Evolutionary conservation across 306 rosid genomes (phyloP).

Genomic region (Carpinus fangiana): DNA sequence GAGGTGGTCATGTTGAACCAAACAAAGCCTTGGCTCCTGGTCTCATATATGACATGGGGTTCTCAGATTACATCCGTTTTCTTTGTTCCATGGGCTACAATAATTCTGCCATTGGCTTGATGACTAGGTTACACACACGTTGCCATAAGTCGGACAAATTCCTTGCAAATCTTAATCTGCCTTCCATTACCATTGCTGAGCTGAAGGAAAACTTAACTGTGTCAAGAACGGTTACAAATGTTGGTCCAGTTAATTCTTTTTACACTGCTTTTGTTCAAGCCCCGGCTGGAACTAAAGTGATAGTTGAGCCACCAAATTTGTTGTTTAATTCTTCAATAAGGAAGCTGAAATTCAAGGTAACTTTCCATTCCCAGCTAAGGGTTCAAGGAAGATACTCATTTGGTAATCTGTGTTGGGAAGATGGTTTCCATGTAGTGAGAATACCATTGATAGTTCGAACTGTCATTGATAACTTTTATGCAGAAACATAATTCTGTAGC

Average conservation of each 20-base stretch:
- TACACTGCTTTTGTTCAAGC: conserved; percentile 44
- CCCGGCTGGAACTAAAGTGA: conserved; percentile 43
- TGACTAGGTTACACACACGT: conserved; percentile 26
- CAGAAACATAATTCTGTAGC: conserved; percentile 30
- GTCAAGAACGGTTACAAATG: conserved; percentile 61
- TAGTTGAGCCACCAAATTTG: conserved; percentile 43
- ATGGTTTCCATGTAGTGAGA: conserved; percentile 51
- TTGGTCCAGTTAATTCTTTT: conserved; percentile 43
- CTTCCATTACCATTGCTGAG: conserved; percentile 59
- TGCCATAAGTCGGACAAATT: conserved; percentile 38
- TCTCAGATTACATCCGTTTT: conserved; percentile 45
- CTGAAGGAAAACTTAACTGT: conserved; percentile 38
- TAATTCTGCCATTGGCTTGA: conserved; percentile 42
- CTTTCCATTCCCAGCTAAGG: conserved; percentile 31
- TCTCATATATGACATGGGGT: conserved; percentile 49
- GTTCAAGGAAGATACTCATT: conserved; percentile 55
- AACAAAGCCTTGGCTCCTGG: conserved; percentile 56
- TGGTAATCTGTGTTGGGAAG: conserved; percentile 62
- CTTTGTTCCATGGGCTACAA: conserved; percentile 72
- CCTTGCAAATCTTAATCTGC: conserved; percentile 48
- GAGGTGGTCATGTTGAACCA: conserved; percentile 65
- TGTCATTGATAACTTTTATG: conserved; percentile 38
- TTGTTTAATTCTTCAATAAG: conserved; percentile 33
- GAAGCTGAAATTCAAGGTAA: conserved; percentile 49
- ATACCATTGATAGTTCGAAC: conserved; percentile 44